Conservation (phyloP, 2,329 filamentous ascomycete species). For the Curvularia verruculosa region DNA sequence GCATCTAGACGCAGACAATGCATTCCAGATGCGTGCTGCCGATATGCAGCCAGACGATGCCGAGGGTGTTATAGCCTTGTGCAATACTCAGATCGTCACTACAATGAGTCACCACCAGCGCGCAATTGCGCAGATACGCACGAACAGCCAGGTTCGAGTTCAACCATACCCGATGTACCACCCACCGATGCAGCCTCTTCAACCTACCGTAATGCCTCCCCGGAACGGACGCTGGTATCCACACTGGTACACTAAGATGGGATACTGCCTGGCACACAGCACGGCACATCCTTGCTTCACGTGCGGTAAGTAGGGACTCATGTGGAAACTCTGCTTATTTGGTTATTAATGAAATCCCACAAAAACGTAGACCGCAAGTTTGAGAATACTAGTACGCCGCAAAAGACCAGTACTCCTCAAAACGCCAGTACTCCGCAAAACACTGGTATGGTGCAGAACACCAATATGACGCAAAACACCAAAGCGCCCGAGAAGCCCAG, state of each 20-base stretch:
- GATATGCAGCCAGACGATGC: conserved; percentile 28
- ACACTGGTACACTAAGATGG: conserved; percentile 7
- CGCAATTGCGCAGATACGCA: conserved; percentile 14
- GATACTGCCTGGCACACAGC: conserved; percentile 22
- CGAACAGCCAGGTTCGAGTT: background rate
- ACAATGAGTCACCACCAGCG: conserved; percentile 26
- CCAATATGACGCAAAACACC: background rate
- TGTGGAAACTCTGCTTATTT: background rate
- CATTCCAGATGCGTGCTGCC: conserved; percentile 20
- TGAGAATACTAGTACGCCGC: background rate
- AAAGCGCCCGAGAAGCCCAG: background rate
- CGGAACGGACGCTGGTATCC: conserved; percentile 13
- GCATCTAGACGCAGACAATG: conserved; percentile 27
- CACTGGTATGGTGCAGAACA: background rate
- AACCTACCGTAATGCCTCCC: background rate
- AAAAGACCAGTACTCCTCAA: no score
- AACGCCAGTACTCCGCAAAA: no score
- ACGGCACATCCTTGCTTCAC: conserved; percentile 19
- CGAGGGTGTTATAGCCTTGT: conserved; percentile 26
- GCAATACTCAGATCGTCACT: conserved; percentile 18
- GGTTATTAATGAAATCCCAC: background rate
- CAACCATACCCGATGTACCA: background rate
- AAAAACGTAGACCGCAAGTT: background rate
- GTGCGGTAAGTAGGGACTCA: conserved; percentile 12
- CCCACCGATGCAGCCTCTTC: background rate